Evolutionary conservation across 257 asterid species (phyloP).

Genomic region (Leptodermis oblonga): DNA sequence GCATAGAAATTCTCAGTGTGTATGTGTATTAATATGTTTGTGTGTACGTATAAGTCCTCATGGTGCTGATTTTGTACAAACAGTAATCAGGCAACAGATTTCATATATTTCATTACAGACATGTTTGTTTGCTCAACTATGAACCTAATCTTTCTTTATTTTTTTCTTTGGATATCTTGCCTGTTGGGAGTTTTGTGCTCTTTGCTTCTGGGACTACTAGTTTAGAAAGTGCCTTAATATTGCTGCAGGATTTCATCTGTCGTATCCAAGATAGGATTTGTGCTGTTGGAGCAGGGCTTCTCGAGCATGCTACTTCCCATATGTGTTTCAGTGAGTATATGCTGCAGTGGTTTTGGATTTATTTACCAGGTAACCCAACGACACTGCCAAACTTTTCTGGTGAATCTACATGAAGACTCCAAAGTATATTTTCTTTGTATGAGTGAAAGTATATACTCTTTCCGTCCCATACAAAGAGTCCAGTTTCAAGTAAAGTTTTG

Average conservation of each 20-base stretch:
- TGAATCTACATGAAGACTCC: background rate
- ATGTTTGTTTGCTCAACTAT: background rate
- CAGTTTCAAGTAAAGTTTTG: too few relatives aligned
- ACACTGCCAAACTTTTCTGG: background rate
- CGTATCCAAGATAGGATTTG: conserved; percentile 88
- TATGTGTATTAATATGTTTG: background rate
- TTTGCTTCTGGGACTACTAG: background rate
- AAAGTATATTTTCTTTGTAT: background rate
- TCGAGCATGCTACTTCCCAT: conserved; percentile 70
- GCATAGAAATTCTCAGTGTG: background rate
- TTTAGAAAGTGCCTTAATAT: background rate
- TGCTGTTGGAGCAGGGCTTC: conserved; percentile 89
- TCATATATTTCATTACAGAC: background rate
- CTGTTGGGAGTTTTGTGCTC: background rate
- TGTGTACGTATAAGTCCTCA: background rate
- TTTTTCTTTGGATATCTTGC: background rate
- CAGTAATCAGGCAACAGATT: background rate
- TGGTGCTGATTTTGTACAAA: background rate
- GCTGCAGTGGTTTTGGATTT: conserved; percentile 93
- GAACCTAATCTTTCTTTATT: background rate
- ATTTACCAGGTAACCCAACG: conserved; percentile 61
- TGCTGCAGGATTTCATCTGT: conserved; percentile 83
- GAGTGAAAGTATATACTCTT: too few relatives aligned
- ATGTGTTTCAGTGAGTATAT: conserved; percentile 69
- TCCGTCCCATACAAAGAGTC: too few relatives aligned